Conservation (phyloP, 495 filamentous ascomycete species). For the Elasticomyces elasticus region DNA sequence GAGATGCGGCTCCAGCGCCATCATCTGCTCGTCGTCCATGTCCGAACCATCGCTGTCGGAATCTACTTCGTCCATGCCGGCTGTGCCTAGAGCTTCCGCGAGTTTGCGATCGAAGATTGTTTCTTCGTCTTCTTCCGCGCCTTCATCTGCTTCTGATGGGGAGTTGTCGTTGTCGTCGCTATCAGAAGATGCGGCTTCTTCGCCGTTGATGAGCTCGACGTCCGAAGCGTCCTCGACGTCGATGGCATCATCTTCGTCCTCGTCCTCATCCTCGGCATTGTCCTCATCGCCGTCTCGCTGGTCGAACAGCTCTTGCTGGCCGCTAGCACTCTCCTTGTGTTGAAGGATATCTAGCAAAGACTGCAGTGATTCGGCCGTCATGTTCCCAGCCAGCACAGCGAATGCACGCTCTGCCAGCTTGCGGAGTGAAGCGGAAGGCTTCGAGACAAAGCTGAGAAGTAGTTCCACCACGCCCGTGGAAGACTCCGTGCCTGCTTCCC, state of each 20-base stretch:
- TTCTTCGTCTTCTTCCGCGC: conserved; percentile 31
- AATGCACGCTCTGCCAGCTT: conserved; percentile 85
- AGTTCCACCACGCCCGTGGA: conserved; percentile 77
- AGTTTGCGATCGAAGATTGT: conserved; percentile 67
- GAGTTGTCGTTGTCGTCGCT: conserved; percentile 22
- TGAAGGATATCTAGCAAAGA: conserved; percentile 56
- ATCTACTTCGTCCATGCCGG: conserved; percentile 42
- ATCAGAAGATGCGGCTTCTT: conserved; percentile 11
- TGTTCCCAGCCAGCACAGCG: conserved; percentile 57
- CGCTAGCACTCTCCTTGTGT: conserved; percentile 68
- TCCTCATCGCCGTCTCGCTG: conserved; percentile 56
- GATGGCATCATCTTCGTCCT: conserved; percentile 40
- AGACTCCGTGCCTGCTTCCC: conserved; percentile 46
- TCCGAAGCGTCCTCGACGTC: conserved; percentile 31
- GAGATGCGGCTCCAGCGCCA: conserved; percentile 71
- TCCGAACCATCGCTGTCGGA: conserved; percentile 46
- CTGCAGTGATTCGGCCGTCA: conserved; percentile 61
- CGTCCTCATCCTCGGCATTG: conserved; percentile 36
- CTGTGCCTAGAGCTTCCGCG: conserved; percentile 57
- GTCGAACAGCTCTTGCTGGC: conserved; percentile 79
- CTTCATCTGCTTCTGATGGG: conserved; percentile 8
- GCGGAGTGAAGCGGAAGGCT: conserved; percentile 71
- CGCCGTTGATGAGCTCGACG: conserved; percentile 26
- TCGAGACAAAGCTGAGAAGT: conserved; percentile 75
- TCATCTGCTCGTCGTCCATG: conserved; percentile 95